phyloP scores from a whole-genome alignment of 2,329 filamentous ascomycete genomes.

The Ascocoryne sarcoides region DNA sequence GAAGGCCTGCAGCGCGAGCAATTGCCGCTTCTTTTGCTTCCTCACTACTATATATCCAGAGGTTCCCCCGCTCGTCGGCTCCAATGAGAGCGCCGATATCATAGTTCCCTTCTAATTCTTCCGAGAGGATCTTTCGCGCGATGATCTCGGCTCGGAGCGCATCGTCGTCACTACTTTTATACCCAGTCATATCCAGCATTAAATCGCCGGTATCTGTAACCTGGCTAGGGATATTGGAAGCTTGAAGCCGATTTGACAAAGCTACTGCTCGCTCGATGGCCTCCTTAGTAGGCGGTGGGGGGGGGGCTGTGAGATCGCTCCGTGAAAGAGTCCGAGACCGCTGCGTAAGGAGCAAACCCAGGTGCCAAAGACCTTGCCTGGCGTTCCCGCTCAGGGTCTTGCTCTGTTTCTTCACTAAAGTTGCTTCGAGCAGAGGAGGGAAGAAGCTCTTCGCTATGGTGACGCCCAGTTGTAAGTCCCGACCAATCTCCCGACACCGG shows the following conservation, averaged over 20 bases:
- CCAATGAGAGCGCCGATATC: slow-evolving; percentile 94
- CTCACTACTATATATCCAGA: slow-evolving; percentile 99
- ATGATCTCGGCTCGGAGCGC: slow-evolving; percentile 87
- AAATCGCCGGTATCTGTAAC: slow-evolving; percentile 90
- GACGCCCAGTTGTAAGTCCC: slow-evolving; percentile 31
- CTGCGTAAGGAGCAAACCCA: slow-evolving; percentile 25
- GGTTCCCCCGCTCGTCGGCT: slow-evolving; percentile 87
- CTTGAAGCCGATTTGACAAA: slow-evolving; percentile 78
- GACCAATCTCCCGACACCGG: slow-evolving; percentile 45
- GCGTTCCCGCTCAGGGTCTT: slow-evolving; percentile 32
- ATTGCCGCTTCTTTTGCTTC: slow-evolving; percentile 87
- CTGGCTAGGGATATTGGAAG: slow-evolving; percentile 84
- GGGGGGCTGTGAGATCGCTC: slow-evolving; percentile 66
- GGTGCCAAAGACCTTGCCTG: slow-evolving; percentile 32
- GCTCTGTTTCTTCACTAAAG: slow-evolving; percentile 22
- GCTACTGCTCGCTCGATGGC: slow-evolving; percentile 76
- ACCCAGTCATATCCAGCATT: slow-evolving; percentile 97
- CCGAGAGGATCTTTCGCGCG: slow-evolving; percentile 81
- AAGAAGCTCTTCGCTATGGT: slow-evolving; percentile 47
- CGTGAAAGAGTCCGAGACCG: slow-evolving; percentile 26
- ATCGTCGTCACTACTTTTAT: slow-evolving; percentile 90
- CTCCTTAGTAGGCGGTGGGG: slow-evolving; percentile 60
- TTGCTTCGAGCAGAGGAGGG: slow-evolving; percentile 36
- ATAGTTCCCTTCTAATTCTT: slow-evolving; percentile 90
- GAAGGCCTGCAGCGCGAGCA: slow-evolving; percentile 46